These are phyloP conservation scores for Eucommia ulmoides DNA, from an alignment of 257 asterid genomes.

Conservation along the genomic window DNA sequence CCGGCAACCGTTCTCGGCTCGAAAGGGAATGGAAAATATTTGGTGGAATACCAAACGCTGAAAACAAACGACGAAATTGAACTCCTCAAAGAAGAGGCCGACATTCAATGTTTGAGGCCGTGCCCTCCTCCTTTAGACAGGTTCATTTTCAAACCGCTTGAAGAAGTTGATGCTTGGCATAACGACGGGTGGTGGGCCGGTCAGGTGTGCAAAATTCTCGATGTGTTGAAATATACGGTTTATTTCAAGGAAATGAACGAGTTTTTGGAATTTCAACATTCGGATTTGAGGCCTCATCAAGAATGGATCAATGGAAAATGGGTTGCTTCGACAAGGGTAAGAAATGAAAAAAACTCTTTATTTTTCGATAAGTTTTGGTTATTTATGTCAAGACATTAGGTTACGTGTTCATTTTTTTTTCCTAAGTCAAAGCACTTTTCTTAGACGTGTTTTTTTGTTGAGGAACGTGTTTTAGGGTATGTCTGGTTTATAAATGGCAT, in stretches of 20 bases:
- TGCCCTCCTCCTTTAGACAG: conserved; percentile 22
- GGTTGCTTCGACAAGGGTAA: conserved; percentile 25
- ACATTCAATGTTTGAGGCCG: conserved; percentile 39
- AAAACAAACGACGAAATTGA: conserved; percentile 24
- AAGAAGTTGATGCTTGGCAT: conserved; percentile 48
- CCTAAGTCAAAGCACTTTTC: no score
- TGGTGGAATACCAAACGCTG: conserved; percentile 36
- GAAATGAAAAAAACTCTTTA: no score
- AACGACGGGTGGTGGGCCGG: conserved; percentile 53
- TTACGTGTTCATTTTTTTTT: no score
- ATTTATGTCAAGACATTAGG: no score
- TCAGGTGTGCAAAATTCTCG: conserved; percentile 22
- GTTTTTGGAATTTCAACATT: conserved; percentile 34
- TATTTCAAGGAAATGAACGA: conserved; percentile 22
- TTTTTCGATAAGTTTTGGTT: no score
- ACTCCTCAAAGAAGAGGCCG: conserved; percentile 29
- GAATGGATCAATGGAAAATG: conserved; percentile 42
- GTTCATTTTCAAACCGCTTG: conserved; percentile 27
- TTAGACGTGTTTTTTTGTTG: no score
- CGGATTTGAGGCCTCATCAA: conserved; percentile 49
- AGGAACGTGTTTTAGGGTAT: no score
- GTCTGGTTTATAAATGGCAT: no score
- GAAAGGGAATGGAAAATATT: conserved; percentile 21
- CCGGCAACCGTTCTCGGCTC: conserved; percentile 28
- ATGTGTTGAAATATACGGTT: conserved; percentile 24